phyloP scores from a whole-genome alignment of 1,139 yeast genomes.

The Blastobotrys persicus region DNA sequence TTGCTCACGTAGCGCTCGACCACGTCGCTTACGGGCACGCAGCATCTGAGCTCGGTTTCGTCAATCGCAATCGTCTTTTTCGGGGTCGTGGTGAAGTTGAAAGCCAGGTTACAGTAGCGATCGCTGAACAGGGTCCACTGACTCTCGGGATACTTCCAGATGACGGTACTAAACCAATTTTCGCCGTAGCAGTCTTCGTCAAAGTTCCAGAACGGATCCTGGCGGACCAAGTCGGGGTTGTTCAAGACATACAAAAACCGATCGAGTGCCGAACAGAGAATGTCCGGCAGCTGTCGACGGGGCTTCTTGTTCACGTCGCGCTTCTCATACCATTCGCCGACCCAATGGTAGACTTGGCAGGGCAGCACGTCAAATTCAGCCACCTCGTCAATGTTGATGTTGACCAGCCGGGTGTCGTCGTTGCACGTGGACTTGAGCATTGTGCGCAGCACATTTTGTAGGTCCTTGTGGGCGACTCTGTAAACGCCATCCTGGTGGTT shows the following conservation, averaged over 20 bases:
- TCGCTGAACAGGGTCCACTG: conserved; percentile 1
- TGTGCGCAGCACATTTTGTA: not conserved
- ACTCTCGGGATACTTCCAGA: not conserved
- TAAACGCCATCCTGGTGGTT: not conserved
- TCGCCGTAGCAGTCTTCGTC: not conserved
- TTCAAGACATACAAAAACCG: not conserved
- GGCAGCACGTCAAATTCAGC: not conserved
- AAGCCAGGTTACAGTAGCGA: not conserved
- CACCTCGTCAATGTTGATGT: conserved; percentile 2
- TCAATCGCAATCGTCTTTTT: not conserved
- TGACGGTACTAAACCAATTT: not conserved
- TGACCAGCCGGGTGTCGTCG: conserved; percentile 1
- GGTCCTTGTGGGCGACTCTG: not conserved
- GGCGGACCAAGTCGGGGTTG: not conserved
- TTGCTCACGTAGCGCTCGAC: not conserved
- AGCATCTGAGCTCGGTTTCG: not conserved
- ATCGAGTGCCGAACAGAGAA: not conserved
- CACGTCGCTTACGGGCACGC: not conserved
- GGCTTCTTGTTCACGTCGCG: not conserved
- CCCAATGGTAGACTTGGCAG: not conserved
- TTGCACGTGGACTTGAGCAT: not conserved
- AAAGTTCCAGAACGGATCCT: not conserved
- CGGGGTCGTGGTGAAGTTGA: not conserved
- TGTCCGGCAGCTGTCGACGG: not conserved
- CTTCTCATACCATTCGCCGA: conserved; percentile 1